Evolutionary conservation across 305 asterid species (phyloP).

Genomic region (Rubia balearica): DNA sequence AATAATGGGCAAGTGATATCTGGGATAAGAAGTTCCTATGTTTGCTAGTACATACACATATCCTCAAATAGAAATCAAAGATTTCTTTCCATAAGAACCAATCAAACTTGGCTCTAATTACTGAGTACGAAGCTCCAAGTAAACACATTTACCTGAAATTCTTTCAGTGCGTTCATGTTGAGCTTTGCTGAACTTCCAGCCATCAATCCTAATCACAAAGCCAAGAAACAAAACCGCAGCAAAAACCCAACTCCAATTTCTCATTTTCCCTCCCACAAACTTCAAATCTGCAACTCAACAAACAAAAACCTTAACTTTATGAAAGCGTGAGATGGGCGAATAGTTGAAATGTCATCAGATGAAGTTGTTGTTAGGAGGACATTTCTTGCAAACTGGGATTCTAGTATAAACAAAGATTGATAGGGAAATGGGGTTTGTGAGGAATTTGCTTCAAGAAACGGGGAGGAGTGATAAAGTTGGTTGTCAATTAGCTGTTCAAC

Average conservation of each 20-base stretch:
- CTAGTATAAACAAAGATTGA: conserved; percentile 5
- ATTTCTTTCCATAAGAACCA: background rate
- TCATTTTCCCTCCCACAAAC: conserved; percentile 16
- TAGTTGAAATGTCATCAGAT: conserved; percentile 37
- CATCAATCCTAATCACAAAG: conserved; percentile 22
- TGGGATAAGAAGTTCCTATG: no score
- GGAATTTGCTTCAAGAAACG: conserved; percentile 29
- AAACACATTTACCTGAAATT: conserved; percentile 30
- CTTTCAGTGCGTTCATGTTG: conserved; percentile 34
- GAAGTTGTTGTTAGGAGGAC: conserved; percentile 27
- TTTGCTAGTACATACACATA: no score
- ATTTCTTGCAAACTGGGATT: conserved; percentile 25
- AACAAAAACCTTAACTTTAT: conserved; percentile 15
- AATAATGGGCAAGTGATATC: background rate
- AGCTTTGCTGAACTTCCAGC: conserved; percentile 26
- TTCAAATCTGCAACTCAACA: conserved; percentile 15
- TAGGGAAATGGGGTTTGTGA: conserved; percentile 13
- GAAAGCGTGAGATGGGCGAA: conserved; percentile 17
- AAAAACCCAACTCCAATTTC: conserved; percentile 25
- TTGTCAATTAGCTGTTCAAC: conserved; percentile 22
- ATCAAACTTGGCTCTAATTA: background rate
- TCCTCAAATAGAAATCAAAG: background rate
- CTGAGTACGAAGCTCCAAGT: background rate
- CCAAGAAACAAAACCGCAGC: conserved; percentile 20
- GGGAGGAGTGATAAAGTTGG: conserved; percentile 18